Evolutionary conservation across 345 rosid genomes (phyloP).

Genomic region (Moricandia moricandioides): DNA sequence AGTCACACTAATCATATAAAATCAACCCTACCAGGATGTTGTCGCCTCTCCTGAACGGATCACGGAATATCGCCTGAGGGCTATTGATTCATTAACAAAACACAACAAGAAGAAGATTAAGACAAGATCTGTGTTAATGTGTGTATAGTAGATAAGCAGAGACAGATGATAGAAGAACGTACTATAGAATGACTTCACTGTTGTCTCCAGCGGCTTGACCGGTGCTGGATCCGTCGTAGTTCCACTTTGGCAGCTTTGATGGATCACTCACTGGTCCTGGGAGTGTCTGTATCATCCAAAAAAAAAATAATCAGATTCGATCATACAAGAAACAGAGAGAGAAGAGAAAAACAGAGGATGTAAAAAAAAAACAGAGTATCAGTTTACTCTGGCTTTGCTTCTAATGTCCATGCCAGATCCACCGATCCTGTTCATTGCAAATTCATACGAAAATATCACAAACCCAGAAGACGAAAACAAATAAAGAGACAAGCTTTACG

Average conservation of each 20-base stretch:
- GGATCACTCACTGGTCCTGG: conserved; percentile 62
- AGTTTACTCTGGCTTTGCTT: conserved; percentile 70
- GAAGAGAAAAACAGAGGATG: not conserved
- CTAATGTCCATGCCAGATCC: conserved; percentile 74
- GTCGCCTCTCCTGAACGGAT: conserved; percentile 86
- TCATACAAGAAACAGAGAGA: not conserved
- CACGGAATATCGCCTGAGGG: conserved; percentile 88
- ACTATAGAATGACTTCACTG: conserved; percentile 91
- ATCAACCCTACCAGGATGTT: conserved; percentile 62
- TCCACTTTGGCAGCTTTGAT: conserved; percentile 69
- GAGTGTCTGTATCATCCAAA: conserved; percentile 46
- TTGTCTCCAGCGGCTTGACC: conserved; percentile 93
- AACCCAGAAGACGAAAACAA: conserved; percentile 15
- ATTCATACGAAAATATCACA: conserved; percentile 9
- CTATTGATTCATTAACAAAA: conserved; percentile 29
- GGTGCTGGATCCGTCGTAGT: conserved; percentile 91
- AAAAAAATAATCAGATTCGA: conserved; percentile 7
- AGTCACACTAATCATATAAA: not conserved
- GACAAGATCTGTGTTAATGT: not conserved
- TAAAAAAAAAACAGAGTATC: not conserved
- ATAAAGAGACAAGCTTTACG: not conserved
- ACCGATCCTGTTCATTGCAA: conserved; percentile 51
- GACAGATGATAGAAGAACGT: conserved; percentile 22
- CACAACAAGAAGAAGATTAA: not conserved
- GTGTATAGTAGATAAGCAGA: not conserved